Percentiles rank a stretch among this genome's conserved stretches.
Conservation (phyloP, 441 rosid species). For the Pelargonium myrrhifolium region DNA sequence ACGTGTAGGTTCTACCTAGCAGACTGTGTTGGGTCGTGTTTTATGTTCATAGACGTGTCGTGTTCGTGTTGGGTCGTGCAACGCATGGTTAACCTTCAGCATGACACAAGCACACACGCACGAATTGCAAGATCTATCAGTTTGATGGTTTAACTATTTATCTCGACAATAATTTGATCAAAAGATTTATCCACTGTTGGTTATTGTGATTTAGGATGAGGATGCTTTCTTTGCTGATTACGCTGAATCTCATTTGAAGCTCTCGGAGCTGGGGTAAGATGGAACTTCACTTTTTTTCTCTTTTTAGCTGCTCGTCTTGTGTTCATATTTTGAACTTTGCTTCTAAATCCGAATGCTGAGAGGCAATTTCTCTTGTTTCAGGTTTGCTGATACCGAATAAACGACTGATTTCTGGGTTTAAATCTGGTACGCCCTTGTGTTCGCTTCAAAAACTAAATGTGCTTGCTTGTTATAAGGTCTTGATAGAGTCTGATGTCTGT, state of each 20-base stretch:
- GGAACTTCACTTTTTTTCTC: not conserved
- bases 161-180: not conserved
- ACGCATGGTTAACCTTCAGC: no score
- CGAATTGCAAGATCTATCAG: not conserved
- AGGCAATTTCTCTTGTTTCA: not conserved
- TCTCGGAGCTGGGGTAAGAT: constrained; percentile 49
- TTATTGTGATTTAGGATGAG: constrained; percentile 30
- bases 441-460: no score
- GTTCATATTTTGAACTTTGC: not conserved
- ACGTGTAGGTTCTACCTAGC: no score
- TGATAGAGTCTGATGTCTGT: no score
- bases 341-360: not conserved
- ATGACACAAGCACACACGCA: no score
- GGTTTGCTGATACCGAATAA: constrained; percentile 22
- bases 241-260: constrained; percentile 45
- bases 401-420: not conserved
- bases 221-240: constrained; percentile 48
- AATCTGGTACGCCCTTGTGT: not conserved
- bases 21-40: no score
- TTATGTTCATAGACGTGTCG: no score
- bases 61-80: no score
- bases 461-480: not conserved
- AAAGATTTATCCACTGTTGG: not conserved
- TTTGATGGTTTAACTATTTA: not conserved
- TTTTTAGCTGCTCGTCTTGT: not conserved